Conservation (phyloP, 345 rosid genomes). For the Corchorus olitorius region DNA sequence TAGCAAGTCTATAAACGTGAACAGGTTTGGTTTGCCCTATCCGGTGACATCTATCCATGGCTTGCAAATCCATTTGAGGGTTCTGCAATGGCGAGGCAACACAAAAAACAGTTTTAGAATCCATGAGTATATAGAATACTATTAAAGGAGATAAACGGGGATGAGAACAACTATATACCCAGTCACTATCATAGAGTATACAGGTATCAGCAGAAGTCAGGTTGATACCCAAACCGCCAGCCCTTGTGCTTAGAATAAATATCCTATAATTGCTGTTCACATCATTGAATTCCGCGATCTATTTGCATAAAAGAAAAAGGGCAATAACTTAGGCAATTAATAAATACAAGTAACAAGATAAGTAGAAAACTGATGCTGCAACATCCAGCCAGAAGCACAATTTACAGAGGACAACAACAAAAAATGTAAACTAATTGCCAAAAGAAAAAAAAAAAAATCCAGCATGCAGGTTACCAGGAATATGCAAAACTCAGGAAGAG, state of each 20-base stretch:
- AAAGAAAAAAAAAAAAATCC: too few relatives aligned
- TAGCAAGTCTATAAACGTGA: constrained; percentile 93
- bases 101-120: constrained; percentile 7
- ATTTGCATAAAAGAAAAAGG: constrained; percentile 17
- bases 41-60: constrained; percentile 99
- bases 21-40: constrained; percentile 99
- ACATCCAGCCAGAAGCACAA: background rate
- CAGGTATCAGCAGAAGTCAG: constrained; percentile 97
- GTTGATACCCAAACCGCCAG: constrained; percentile 97
- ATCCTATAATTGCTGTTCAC: constrained; percentile 61
- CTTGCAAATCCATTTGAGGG: constrained; percentile 98
- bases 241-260: constrained; percentile 94
- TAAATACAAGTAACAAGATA: background rate
- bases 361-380: background rate
- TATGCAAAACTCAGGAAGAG: background rate
- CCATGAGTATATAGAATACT: background rate
- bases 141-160: background rate
- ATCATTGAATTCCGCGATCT: constrained; percentile 86
- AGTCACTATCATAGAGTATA: constrained; percentile 94
- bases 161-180: constrained; percentile 53
- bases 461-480: background rate
- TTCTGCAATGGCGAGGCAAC: constrained; percentile 51
- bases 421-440: background rate
- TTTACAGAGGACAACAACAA: background rate
- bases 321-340: background rate